Evolutionary conservation across 1,284 basidiomycete species (phyloP), one percentile per base, ranked within the genome.

Genomic region (Fomes fomentarius): DNA sequence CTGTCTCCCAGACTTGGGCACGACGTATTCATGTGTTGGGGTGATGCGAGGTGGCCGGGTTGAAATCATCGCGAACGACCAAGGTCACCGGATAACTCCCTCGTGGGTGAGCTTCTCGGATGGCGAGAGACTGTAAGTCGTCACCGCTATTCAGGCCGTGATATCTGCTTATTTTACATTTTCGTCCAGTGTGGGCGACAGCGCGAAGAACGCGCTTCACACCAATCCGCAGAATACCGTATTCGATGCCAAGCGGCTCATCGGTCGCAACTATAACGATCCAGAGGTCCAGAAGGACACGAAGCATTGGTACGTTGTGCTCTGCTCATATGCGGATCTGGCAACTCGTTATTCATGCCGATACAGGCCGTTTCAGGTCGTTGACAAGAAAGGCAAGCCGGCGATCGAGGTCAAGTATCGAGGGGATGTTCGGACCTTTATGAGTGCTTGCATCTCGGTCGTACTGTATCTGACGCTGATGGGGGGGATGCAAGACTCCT

Each of bases 231-330:
- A 85, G 71, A 98, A 98, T 78, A 98, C 96, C 7, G 90, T 97
- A 63, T 98, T 98, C 69, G 96, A 98, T 75, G 94, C 95, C 57
- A 98, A 98, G 74, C 94, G 96, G 78, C 84, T 98, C 58, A 96
- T 98, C 69, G 91, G 93, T 64, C 91, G 93, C 67, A 91, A 91
- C 69, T 83, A 87, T 66, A 82, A 88, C 53, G 93, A 96, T 67
- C 72, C 76, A 14, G 93, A 94, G 60, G 77, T 94, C 55, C 78
- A 88, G 72, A 83, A 84, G 38, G 92, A 95, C 69, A 82, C 90
- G 66, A 95, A 90, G 77, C 91, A 94, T 76, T 93, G 89, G 79
- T 77, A 64, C 5, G 75, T 72, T 1, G 11, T 4, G n/a, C 14
- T n/a, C 12, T 25, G 66, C 3, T 15, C 26, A 9, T 3, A 71